Base-by-base conservation (phyloP, 257 asterid species). In the Nicotiana undulata region DNA sequence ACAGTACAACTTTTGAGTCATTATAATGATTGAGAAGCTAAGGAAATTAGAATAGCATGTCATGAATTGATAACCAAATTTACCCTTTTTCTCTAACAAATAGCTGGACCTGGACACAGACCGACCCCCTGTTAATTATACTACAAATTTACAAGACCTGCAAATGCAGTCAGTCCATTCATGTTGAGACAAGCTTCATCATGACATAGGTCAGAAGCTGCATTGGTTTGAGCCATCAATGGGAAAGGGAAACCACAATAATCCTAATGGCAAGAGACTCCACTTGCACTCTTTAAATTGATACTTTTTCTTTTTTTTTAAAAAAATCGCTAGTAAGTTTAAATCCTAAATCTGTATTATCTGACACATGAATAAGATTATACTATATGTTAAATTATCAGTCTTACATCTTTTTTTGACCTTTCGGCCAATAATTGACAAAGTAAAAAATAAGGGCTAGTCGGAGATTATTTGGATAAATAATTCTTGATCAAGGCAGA, bases 401-500 rank as follows among this genome's bases (percentile, higher is more conserved):
- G 16, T 34, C 53, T 46, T 46, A 46, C 53, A 46, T 46, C 12
- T 12, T 46, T 11, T 60, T 60, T 22, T n/a, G 31, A 10, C 65
- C 31, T 60, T 22, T 49, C 7, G 37, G 44, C 3, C 9, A 6
- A 31, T 10, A 65, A 22, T 34, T 6, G 37, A 34, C 6, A 34
- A 34, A 5, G 9, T 34, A 5, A 34, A 34, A 34, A 34, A 34
- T 16, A 26, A 20, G 18, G 2, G 56, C 78, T 13, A 63, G n/a
- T 18, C 12, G 6, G 74, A 6, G 74, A 32, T 49, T 77, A 55
- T 29, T 26, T 83, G 29, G 83, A 83, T 6, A 77, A 1, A 70
- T 63, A 76, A 28, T 79, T 87, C 66, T 81, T 84, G 84, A 95
- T 92, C 86, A 92, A 85, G 82, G 78, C 83, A 2, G 91, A 86